Percentiles rank a stretch among this genome's conserved stretches.
These are phyloP conservation scores for Fistulifera pelliculosa DNA, from an alignment of 108 stramenopile genomes.

Conservation along the genomic window DNA sequence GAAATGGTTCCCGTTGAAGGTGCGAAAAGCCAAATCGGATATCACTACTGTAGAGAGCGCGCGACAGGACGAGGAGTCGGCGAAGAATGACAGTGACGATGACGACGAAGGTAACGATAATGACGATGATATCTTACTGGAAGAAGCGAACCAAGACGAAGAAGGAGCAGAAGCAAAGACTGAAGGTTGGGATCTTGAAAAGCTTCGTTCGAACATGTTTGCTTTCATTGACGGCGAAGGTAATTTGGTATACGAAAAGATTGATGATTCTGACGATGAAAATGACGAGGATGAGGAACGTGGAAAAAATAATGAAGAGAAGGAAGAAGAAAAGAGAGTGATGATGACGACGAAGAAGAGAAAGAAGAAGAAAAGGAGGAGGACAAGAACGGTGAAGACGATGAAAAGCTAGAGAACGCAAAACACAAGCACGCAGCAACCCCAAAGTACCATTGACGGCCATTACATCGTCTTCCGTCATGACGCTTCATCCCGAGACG, in stretches of 20 bases:
- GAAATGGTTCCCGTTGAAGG: conserved; percentile 78
- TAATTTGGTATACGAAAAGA: conserved; percentile 78
- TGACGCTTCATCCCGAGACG: conserved; percentile 47
- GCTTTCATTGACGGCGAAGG: conserved; percentile 83
- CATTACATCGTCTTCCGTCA: conserved; percentile 46
- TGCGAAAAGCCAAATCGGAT: conserved; percentile 6
- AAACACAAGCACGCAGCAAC: not conserved
- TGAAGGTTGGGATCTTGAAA: conserved; percentile 70
- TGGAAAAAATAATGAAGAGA: no score
- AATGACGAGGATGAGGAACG: conserved; percentile 21
- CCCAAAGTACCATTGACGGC: not conserved
- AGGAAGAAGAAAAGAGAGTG: conserved; percentile 6
- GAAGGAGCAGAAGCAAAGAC: conserved; percentile 20
- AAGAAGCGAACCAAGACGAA: conserved; percentile 24
- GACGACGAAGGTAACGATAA: conserved; percentile 11
- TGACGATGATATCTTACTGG: conserved; percentile 17
- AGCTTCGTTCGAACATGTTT: conserved; percentile 81
- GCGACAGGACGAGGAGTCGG: conserved; percentile 3
- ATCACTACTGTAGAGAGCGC: not conserved
- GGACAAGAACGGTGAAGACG: no score
- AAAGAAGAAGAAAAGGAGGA: conserved; percentile 8
- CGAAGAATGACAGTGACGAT: conserved; percentile 21
- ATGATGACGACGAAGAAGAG: conserved; percentile 4
- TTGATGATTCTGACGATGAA: conserved; percentile 29
- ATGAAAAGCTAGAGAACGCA: no score